These are phyloP conservation scores for Articulospora tetracladia DNA, from an alignment of 495 filamentous ascomycete genomes.

Conservation along the genomic window DNA sequence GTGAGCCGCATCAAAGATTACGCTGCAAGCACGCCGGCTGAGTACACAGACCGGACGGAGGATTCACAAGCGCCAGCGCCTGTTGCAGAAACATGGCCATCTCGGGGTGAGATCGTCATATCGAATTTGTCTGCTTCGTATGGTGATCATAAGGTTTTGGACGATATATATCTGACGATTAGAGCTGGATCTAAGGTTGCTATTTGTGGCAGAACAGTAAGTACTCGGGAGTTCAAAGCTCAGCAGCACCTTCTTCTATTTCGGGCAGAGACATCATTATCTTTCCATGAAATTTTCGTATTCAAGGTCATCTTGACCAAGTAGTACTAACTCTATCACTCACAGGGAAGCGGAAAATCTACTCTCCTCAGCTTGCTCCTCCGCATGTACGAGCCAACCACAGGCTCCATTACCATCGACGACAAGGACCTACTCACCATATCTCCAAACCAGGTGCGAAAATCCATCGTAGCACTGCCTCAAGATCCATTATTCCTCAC, in stretches of 20 bases:
- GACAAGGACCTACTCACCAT: constrained; percentile 24
- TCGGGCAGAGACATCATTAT: background rate
- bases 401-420: constrained; percentile 24
- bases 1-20: constrained; percentile 41
- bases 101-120: constrained; percentile 28
- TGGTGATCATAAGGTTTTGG: constrained; percentile 10
- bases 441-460: constrained; percentile 23
- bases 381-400: constrained; percentile 26
- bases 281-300: constrained; percentile 17
- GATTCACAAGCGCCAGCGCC: background rate
- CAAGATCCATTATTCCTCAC: constrained; percentile 37
- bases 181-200: constrained; percentile 16
- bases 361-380: constrained; percentile 30
- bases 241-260: no score
- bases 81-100: constrained; percentile 35
- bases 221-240: no score
- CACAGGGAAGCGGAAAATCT: constrained; percentile 24
- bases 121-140: constrained; percentile 33
- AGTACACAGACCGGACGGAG: background rate
- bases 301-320: constrained; percentile 26
- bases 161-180: constrained; percentile 24
- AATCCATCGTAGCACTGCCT: constrained; percentile 31
- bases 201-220: constrained; percentile 8
- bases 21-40: constrained; percentile 23
- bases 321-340: background rate